Base-by-base conservation (phyloP, 331 rosid species). In the Quercus lobata region DNA sequence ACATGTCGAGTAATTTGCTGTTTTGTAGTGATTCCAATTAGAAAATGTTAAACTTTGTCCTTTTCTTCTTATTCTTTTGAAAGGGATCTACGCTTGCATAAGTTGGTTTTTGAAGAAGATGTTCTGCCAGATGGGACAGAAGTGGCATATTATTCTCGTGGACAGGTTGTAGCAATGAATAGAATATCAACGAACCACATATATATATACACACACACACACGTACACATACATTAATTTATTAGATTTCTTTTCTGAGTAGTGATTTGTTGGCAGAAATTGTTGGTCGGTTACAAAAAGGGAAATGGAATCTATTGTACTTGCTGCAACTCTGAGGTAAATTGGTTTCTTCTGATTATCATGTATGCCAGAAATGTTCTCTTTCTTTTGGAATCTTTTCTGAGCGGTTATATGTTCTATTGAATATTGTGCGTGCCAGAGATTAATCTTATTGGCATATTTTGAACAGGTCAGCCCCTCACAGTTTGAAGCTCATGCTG, bases 401-500 rank as follows among this genome's bases (percentile, higher is more conserved):
- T 49, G 54, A 49, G 54, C 17, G 0, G 54, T 49, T 11, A 12
- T 49, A 17, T 76, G 11, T 57, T 44, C 27, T 73, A 15, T 29
- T 52, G 17, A 74, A 74, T 71, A 72, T 18, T n/a, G 18, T 66
- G 29, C 70, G 6, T 24, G 49, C 41, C 12, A 15, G 54, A 62
- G 10, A 57, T 80, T 57, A 71, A 29, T 17, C 61, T 30, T 5
- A 76, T 68, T 53, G 78, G 60, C 71, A 7, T 63, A 30, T 71
- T 46, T 73, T 72, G 84, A 79, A 37, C 90, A 94, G 97, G 91
- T 96, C 49, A 96, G 99, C 78, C 91, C 99, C 56, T 96, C 99
- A 4, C 88, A 74, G 66, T 96, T 96, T 86, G 99, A 96, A 90
- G 91, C 94, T 72, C 99, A 96, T 90, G 99, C 99, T 82, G 99